Evolutionary conservation across 352 stramenopile species (phyloP).

Genomic region (Globisporangium nunn): DNA sequence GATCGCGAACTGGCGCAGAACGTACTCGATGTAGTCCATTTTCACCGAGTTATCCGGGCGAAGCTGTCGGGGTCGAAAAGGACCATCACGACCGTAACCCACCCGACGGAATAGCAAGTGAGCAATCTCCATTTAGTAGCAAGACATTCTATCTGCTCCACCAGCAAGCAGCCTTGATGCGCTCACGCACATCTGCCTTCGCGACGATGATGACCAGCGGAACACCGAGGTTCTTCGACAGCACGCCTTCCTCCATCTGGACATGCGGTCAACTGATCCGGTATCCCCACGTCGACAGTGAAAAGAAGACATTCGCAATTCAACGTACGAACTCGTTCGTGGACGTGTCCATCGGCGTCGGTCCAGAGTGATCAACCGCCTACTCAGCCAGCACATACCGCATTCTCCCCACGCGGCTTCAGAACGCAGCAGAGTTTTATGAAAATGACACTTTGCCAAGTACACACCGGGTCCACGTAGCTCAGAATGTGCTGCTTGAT

Average conservation of each 20-base stretch:
- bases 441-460: background rate
- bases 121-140: background rate
- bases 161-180: no score
- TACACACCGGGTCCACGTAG: constrained; percentile 72
- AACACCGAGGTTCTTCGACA: constrained; percentile 75
- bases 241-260: constrained; percentile 68
- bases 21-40: constrained; percentile 83
- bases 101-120: background rate
- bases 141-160: no score
- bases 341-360: constrained; percentile 45
- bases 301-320: background rate
- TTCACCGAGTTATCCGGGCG: constrained; percentile 76
- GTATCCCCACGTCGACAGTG: no score
- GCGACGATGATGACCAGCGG: constrained; percentile 65
- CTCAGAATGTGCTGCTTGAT: constrained; percentile 69
- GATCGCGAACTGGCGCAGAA: constrained; percentile 70
- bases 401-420: background rate
- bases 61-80: constrained; percentile 19
- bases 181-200: constrained; percentile 61
- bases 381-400: constrained; percentile 8
- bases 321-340: constrained; percentile 60
- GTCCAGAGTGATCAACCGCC: constrained; percentile 48
- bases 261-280: background rate
- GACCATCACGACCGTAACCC: background rate
- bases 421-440: background rate